Base-by-base conservation (phyloP, 176 grass and related monocot genomes). In the Leersia perrieri region DNA sequence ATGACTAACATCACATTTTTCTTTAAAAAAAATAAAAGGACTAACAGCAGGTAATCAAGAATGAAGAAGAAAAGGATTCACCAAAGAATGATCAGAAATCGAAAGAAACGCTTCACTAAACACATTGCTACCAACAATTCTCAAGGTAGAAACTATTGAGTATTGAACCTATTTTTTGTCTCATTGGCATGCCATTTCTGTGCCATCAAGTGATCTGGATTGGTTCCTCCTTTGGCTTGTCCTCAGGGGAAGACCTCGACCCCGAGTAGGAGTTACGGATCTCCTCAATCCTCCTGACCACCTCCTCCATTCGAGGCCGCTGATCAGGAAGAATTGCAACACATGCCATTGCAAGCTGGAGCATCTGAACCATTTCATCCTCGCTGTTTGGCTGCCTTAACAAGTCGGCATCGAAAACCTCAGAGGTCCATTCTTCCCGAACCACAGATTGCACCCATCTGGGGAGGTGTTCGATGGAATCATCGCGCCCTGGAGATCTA, bases 401-500 rank as follows among this genome's bases (percentile, higher is more conserved):
- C 75, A 98, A 53, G 33, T 98, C 95, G 16, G 88, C 95, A 31
- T 98, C 95, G 62, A 98, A 98, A n/a, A 98, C 95, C 82, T 98
- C 95, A 0, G 95, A 91, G 0, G 95, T 98, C 95, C 92, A 95
- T 65, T 98, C 95, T 73, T 98, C 95, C 9, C 92, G 79, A 58
- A 98, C 92, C 78, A 98, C 92, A 4, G 90, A 98, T n/a, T 95
- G 95, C 65, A 98, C 95, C 95, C 95, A 98, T 28, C 84, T 77
- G 1, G 92, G 92, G 28, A 98, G 89, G 82, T 98, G 88, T 1
- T 86, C 95, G 14, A 95, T 71, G 39, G 66, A 94, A 15, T 91
- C 92, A 5, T 91, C 95, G 0, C 78, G 88, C 1, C 89, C 68
- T 1, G 92, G 89, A 6, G 95, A 91, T 47, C 89, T 67, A 11